A percentile compares a stretch with the other conserved stretches of the same genome.
Evolutionary conservation across 2,329 filamentous ascomycete species (phyloP).

Genomic region (Teratosphaeriaceae sp.): DNA sequence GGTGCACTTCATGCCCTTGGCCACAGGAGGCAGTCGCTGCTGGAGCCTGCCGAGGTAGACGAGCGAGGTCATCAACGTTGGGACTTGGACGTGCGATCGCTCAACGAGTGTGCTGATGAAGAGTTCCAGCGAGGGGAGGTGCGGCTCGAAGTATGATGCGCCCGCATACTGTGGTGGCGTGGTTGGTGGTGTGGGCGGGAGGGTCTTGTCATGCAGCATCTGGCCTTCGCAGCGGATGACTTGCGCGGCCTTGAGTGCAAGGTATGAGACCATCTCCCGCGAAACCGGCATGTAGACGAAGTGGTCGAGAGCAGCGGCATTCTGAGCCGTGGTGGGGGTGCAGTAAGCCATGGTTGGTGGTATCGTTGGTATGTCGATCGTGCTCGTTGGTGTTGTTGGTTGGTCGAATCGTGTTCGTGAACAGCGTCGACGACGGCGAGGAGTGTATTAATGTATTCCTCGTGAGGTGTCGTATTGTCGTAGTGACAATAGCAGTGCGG

Average conservation of each 20-base stretch:
- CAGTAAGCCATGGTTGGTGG: slow-evolving; percentile 38
- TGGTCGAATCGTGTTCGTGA: not conserved
- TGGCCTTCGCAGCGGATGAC: slow-evolving; percentile 70
- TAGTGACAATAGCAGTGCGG: slow-evolving; percentile 22
- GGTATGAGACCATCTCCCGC: slow-evolving; percentile 69
- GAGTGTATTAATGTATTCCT: not conserved
- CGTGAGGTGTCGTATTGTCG: slow-evolving; percentile 9
- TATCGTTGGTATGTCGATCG: slow-evolving; percentile 12
- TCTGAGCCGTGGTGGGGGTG: slow-evolving; percentile 41
- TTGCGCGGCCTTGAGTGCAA: slow-evolving; percentile 65
- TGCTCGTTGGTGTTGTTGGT: slow-evolving; percentile 7
- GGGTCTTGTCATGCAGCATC: slow-evolving; percentile 37
- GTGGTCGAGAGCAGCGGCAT: slow-evolving; percentile 68
- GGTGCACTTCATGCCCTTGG: slow-evolving; percentile 93
- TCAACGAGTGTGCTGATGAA: slow-evolving; percentile 91
- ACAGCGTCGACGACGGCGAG: not conserved
- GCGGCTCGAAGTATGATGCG: slow-evolving; percentile 43
- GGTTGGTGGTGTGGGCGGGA: slow-evolving; percentile 53
- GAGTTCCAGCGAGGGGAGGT: slow-evolving; percentile 71
- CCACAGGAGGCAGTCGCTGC: slow-evolving; percentile 80
- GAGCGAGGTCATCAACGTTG: slow-evolving; percentile 92
- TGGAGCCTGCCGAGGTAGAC: slow-evolving; percentile 86
- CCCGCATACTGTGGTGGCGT: slow-evolving; percentile 48
- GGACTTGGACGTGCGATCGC: slow-evolving; percentile 92
- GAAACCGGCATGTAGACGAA: slow-evolving; percentile 74